Evolutionary conservation across 1,139 yeast genomes (phyloP).

Genomic region (Candida sp.): DNA sequence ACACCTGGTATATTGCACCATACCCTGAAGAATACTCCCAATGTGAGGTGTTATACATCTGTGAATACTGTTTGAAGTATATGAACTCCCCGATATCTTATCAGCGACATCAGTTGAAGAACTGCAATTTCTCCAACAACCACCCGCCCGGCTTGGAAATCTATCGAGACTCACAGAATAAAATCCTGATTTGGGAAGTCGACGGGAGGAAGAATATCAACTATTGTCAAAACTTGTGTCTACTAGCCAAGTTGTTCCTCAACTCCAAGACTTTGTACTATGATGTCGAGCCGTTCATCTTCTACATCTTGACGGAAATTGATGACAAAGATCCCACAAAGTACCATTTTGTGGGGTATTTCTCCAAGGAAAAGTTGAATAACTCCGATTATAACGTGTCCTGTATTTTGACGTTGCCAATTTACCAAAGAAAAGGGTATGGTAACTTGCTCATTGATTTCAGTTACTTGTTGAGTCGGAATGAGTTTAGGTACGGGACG

Average conservation of each 20-base stretch:
- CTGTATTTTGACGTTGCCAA: conserved; percentile 90
- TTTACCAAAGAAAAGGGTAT: conserved; percentile 86
- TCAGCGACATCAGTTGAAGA: conserved; percentile 74
- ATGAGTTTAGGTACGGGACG: conserved; percentile 83
- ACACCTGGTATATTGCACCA: conserved; percentile 94
- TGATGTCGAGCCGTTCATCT: conserved; percentile 94
- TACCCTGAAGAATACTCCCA: conserved; percentile 87
- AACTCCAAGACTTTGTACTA: conserved; percentile 92
- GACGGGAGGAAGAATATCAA: conserved; percentile 86
- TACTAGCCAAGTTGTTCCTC: conserved; percentile 85
- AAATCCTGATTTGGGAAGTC: conserved; percentile 82
- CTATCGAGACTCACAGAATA: conserved; percentile 60
- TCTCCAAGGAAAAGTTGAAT: conserved; percentile 85
- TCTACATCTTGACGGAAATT: conserved; percentile 79
- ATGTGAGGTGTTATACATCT: conserved; percentile 66
- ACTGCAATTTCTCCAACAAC: conserved; percentile 53
- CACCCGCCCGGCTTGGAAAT: conserved; percentile 95
- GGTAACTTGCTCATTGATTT: conserved; percentile 91
- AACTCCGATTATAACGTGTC: conserved; percentile 82
- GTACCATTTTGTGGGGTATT: conserved; percentile 91
- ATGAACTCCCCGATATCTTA: conserved; percentile 72
- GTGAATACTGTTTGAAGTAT: conserved; percentile 87
- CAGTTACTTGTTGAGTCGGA: conserved; percentile 76
- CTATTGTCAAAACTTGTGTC: conserved; percentile 89
- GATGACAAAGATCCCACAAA: conserved; percentile 51